Evolutionary conservation across 805 yeast species (phyloP).

Genomic region (Yarrowia phangngaensis): DNA sequence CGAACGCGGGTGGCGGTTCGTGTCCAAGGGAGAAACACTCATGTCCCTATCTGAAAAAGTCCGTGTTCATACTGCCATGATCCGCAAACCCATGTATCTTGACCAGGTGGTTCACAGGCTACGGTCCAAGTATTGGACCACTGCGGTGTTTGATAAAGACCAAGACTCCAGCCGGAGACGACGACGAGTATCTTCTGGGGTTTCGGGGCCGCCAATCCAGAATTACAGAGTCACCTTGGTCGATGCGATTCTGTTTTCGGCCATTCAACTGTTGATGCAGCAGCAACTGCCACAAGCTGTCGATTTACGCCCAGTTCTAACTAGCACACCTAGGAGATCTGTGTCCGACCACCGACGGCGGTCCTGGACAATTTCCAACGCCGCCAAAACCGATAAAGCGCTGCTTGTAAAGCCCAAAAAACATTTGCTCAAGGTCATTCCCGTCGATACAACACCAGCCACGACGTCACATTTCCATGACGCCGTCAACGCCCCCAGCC

Average conservation of each 20-base stretch:
- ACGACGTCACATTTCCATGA: conserved; percentile 10
- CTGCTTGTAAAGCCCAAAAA: too few species aligned
- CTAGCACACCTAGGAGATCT: too few species aligned
- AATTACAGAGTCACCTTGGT: conserved; percentile 21
- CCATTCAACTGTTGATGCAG: conserved; percentile 22
- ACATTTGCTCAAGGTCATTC: too few species aligned
- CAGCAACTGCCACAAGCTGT: conserved; percentile 22
- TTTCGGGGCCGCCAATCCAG: neutral
- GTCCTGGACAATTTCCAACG: too few species aligned
- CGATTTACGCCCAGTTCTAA: too few species aligned
- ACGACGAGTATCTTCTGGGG: conserved; percentile 2
- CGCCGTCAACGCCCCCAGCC: conserved; percentile 9
- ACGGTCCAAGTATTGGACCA: conserved; percentile 17
- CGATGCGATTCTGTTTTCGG: conserved; percentile 25
- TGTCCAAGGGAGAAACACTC: conserved; percentile 24
- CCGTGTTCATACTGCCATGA: conserved; percentile 8
- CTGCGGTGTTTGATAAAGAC: neutral
- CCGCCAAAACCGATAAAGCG: too few species aligned
- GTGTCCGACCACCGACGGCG: too few species aligned
- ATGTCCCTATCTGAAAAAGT: conserved; percentile 16
- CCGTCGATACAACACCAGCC: too few species aligned
- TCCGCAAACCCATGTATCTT: conserved; percentile 19
- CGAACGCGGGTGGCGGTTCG: conserved; percentile 27
- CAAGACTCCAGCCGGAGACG: conserved; percentile 2
- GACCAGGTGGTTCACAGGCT: conserved; percentile 25